Conservation (phyloP, 768 basidiomycete genomes). For the Amanita thiersii region DNA sequence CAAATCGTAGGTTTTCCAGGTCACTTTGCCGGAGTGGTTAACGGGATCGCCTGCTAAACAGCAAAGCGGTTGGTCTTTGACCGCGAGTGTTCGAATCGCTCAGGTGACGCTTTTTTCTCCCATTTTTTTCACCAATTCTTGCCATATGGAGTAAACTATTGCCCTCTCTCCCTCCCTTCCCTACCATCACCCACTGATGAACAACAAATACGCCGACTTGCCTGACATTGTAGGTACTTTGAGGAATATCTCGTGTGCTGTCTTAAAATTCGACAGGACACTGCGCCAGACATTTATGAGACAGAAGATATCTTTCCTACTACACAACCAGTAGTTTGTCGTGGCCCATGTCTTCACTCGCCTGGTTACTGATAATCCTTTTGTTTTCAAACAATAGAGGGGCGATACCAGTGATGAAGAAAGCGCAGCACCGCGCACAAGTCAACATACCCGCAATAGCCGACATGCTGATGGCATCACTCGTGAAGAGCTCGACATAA, state of each 20-base stretch:
- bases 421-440: slow-evolving; percentile 24
- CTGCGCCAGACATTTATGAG: slow-evolving; percentile 87
- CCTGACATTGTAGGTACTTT: slow-evolving; percentile 77
- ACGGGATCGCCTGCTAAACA: slow-evolving; percentile 71
- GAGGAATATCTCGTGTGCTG: slow-evolving; percentile 8
- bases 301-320: slow-evolving; percentile 71
- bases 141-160: slow-evolving; percentile 1
- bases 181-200: slow-evolving; percentile 33
- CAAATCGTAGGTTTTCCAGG: slow-evolving; percentile 17
- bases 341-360: background rate
- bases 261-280: slow-evolving; percentile 68
- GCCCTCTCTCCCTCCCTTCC: background rate
- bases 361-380: slow-evolving; percentile 7
- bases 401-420: slow-evolving; percentile 68
- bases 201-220: slow-evolving; percentile 76
- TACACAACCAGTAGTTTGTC: slow-evolving; percentile 41
- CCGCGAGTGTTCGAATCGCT: slow-evolving; percentile 47
- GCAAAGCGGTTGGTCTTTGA: slow-evolving; percentile 40
- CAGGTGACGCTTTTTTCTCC: slow-evolving; percentile 36
- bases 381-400: slow-evolving; percentile 29
- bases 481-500: slow-evolving; percentile 64
- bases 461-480: slow-evolving; percentile 30
- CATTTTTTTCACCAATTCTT: slow-evolving; percentile 1
- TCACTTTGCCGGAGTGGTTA: slow-evolving; percentile 97
- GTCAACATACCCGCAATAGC: slow-evolving; percentile 25